Percentiles rank a stretch among this genome's conserved stretches.
phyloP scores from a whole-genome alignment of 495 filamentous ascomycete species.

The Paragyromitra xinjiangensis region DNA sequence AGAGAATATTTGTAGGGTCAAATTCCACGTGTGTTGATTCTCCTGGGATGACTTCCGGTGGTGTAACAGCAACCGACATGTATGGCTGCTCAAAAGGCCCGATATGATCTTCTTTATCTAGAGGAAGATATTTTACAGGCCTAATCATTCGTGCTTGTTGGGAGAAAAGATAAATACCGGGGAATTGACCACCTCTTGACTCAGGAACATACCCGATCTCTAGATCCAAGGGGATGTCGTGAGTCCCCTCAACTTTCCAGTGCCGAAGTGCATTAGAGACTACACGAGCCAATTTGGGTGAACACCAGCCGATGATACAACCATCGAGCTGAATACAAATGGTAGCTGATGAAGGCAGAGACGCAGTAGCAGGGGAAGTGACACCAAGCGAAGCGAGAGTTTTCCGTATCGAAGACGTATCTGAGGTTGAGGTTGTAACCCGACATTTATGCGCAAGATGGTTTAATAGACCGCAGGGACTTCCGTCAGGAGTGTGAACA shows the following conservation, averaged over 20 bases:
- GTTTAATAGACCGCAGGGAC: slow-evolving; percentile 92
- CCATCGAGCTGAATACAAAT: slow-evolving; percentile 91
- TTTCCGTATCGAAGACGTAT: slow-evolving; percentile 75
- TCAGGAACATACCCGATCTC: slow-evolving; percentile 92
- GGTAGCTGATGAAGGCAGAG: slow-evolving; percentile 77
- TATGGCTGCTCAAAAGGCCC: slow-evolving; percentile 96
- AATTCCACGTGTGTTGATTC: slow-evolving; percentile 93
- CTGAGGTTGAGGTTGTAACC: slow-evolving; percentile 74
- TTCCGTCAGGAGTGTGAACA: slow-evolving; percentile 96
- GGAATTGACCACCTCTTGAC: slow-evolving; percentile 88
- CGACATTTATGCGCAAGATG: slow-evolving; percentile 96
- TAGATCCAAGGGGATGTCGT: slow-evolving; percentile 81
- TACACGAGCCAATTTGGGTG: slow-evolving; percentile 77
- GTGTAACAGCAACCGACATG: slow-evolving; percentile 93
- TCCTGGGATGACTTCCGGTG: slow-evolving; percentile 82
- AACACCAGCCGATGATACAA: slow-evolving; percentile 86
- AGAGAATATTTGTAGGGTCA: slow-evolving; percentile 94
- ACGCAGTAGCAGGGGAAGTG: slow-evolving; percentile 68
- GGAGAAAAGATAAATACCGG: slow-evolving; percentile 93
- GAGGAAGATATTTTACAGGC: slow-evolving; percentile 88
- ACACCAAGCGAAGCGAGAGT: slow-evolving; percentile 82
- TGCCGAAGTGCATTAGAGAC: slow-evolving; percentile 85
- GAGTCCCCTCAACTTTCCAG: slow-evolving; percentile 94
- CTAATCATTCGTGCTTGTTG: slow-evolving; percentile 84
- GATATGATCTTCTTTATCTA: slow-evolving; percentile 83